Base-by-base conservation (phyloP, 164 flowering plant genomes). In the Tetrastigma voinierianum region DNA sequence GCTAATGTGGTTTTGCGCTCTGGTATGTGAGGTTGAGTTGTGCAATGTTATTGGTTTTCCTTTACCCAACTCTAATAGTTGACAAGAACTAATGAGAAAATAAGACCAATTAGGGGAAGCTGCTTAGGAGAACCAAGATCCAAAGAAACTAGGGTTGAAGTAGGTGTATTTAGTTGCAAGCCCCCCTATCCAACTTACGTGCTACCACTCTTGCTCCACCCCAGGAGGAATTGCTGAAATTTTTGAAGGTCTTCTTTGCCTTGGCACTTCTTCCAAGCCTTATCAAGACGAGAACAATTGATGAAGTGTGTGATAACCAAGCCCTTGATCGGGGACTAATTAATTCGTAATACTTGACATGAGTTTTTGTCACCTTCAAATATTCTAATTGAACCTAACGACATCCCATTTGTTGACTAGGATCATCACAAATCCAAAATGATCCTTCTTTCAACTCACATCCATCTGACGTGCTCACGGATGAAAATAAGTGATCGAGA, bases 391-490 rank as follows among this genome's bases (percentile, higher is more conserved):
- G 72, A 69, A 62, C 2, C 20, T 1, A 32, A 32, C 18, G 63
- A 67, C 49, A 56, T 45, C n/a, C 9, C 2, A n/a, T n/a, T n/a
- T 25, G 62, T 61, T 46, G 46, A 21, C 47, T 21, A 44, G 58
- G 57, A 12, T 65, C 70, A 53, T 21, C 3, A 55, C 19, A 61
- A n/a, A 1, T 51, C 74, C 74, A 66, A 54, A n/a, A n/a, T n/a
- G n/a, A n/a, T n/a, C n/a, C n/a, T n/a, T n/a, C n/a, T n/a, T n/a
- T n/a, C n/a, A n/a, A 46, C 51, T 25, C 60, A 57, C 48, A 58
- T 62, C 57, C 67, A 58, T 53, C 23, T 67, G 7, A 56, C 70
- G 62, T 66, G 21, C 67, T 55, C 24, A 66, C 43, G 57, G 70
- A 66, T 47, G 57, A 56, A n/a, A 61, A 23, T 45, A 54, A 49